Conservation (phyloP, 176 grass and related monocot species). For the Oryza glaberrima region DNA sequence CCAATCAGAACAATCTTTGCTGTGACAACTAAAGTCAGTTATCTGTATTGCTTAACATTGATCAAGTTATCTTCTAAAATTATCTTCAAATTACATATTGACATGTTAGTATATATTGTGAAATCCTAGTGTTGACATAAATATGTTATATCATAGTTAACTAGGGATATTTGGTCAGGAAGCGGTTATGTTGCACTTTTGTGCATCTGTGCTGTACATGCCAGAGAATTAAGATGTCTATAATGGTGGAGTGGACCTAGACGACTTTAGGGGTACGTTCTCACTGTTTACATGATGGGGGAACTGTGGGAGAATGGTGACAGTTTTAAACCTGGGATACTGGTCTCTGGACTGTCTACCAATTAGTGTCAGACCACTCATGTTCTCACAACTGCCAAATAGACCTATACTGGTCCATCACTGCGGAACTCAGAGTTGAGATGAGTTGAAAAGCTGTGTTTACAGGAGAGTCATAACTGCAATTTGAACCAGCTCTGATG, state of each 20-base stretch:
- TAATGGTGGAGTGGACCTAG: not conserved
- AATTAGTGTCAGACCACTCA: not conserved
- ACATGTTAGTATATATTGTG: not conserved
- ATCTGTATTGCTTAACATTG: not conserved
- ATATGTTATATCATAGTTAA: not conserved
- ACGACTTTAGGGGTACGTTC: not conserved
- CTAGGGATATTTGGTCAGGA: not conserved
- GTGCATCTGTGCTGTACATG: not conserved
- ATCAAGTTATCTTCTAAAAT: conserved; percentile 12
- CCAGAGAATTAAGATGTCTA: not conserved
- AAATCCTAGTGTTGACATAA: not conserved
- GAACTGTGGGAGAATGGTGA: not conserved
- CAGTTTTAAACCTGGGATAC: conserved; percentile 1
- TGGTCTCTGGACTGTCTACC: not conserved
- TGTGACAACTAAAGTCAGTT: not conserved
- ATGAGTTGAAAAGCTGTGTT: conserved; percentile 13
- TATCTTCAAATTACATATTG: not conserved
- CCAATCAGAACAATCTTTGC: not conserved
- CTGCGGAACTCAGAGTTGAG: not conserved
- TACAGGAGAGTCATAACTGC: conserved; percentile 2
- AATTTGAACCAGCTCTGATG: conserved; percentile 7
- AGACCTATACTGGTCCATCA: not conserved
- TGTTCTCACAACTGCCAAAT: not conserved
- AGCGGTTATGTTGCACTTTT: conserved; percentile 16
- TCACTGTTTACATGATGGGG: not conserved